Percentiles rank a stretch among this genome's conserved stretches.
These are phyloP conservation scores for Phytophthora tubulina DNA, from an alignment of 352 stramenopile genomes.

Conservation along the genomic window DNA sequence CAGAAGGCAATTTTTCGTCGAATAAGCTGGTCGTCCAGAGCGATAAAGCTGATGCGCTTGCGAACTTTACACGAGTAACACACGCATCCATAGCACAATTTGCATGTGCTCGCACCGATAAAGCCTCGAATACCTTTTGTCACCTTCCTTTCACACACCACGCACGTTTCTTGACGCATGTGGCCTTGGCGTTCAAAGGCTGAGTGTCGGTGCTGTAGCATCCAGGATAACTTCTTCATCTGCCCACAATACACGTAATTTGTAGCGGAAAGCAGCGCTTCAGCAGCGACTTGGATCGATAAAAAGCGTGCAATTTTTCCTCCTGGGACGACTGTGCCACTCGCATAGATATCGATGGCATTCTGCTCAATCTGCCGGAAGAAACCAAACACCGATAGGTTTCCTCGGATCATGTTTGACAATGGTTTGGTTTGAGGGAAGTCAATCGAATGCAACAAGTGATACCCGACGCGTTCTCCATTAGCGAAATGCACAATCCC, in stretches of 20 bases:
- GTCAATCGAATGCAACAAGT: slow-evolving; percentile 47
- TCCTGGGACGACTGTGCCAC: slow-evolving; percentile 29
- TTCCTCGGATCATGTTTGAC: slow-evolving; percentile 38
- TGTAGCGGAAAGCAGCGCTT: slow-evolving; percentile 41
- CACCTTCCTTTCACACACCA: slow-evolving; percentile 34
- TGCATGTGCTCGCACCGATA: slow-evolving; percentile 35
- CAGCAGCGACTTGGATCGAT: slow-evolving; percentile 26
- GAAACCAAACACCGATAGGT: slow-evolving; percentile 49
- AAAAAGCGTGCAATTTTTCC: slow-evolving; percentile 42
- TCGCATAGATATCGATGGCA: slow-evolving; percentile 45
- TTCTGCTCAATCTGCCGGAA: slow-evolving; percentile 50
- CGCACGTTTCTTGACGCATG: slow-evolving; percentile 14
- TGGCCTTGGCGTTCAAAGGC: slow-evolving; percentile 14
- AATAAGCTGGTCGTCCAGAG: slow-evolving; percentile 32
- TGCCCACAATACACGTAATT: slow-evolving; percentile 54
- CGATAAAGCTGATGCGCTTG: slow-evolving; percentile 45
- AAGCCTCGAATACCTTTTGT: slow-evolving; percentile 24
- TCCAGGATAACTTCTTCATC: slow-evolving; percentile 68
- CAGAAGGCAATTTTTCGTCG: slow-evolving; percentile 51
- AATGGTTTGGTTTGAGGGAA: slow-evolving; percentile 46
- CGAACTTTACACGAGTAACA: slow-evolving; percentile 42
- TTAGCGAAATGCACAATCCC: slow-evolving; percentile 26
- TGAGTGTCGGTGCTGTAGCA: slow-evolving; percentile 25
- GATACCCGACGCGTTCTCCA: slow-evolving; percentile 44
- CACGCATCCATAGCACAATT: slow-evolving; percentile 40